These are phyloP conservation scores for Wickerhamomyces hampshirensis DNA, from an alignment of 805 yeast species.

Conservation along the genomic window DNA sequence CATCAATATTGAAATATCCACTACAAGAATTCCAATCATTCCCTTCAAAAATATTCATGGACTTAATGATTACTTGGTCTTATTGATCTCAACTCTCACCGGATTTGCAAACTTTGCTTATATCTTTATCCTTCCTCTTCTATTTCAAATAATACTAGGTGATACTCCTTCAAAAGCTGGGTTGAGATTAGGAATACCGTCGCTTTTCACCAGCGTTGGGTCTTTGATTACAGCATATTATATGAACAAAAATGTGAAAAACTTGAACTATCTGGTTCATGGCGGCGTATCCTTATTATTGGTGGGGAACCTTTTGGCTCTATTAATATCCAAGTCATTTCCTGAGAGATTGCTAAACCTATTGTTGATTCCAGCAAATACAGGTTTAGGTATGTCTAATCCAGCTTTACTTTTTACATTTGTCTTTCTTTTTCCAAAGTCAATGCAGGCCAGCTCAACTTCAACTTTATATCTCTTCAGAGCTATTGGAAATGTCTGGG, in stretches of 20 bases:
- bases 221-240: slow-evolving; percentile 34
- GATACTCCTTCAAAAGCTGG: slow-evolving; percentile 39
- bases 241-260: slow-evolving; percentile 29
- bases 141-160: slow-evolving; percentile 37
- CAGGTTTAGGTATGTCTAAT: slow-evolving; percentile 52
- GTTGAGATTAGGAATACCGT: slow-evolving; percentile 35
- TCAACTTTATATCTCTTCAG: slow-evolving; percentile 61
- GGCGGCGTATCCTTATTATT: slow-evolving; percentile 32
- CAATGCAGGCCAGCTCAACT: slow-evolving; percentile 59
- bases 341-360: slow-evolving; percentile 32
- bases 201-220: slow-evolving; percentile 39
- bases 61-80: slow-evolving; percentile 21
- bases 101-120: slow-evolving; percentile 38
- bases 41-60: slow-evolving; percentile 27
- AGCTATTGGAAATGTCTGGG: slow-evolving; percentile 58
- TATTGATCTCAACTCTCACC: slow-evolving; percentile 30
- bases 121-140: slow-evolving; percentile 36
- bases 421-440: slow-evolving; percentile 62
- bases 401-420: slow-evolving; percentile 61
- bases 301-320: slow-evolving; percentile 33
- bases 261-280: slow-evolving; percentile 26
- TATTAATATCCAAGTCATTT: slow-evolving; percentile 33
- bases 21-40: slow-evolving; percentile 29
- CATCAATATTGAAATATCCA: slow-evolving; percentile 20
- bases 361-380: slow-evolving; percentile 37